Evolutionary conservation across 768 basidiomycete species (phyloP), one percentile per base, ranked within the genome.

Genomic region (Flagelloscypha sp.): DNA sequence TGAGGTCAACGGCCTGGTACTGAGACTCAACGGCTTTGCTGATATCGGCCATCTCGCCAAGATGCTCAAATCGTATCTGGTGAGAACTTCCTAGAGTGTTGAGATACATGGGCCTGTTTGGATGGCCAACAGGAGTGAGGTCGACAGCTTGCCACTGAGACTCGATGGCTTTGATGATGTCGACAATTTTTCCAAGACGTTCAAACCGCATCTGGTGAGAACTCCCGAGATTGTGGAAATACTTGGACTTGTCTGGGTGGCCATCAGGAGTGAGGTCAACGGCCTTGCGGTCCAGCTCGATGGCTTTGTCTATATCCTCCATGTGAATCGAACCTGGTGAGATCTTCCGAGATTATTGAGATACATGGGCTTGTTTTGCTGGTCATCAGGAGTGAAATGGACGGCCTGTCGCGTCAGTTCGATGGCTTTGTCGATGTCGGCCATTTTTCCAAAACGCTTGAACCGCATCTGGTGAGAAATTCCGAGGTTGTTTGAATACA

Each of bases 21-120:
- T 40, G 36, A n/a, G 18, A 12, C 5, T 35, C 28, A 9, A 48
- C 51, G 1, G 45, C 42, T 23, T 40, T 21, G 28, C 57, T 44
- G 20, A 63, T 22, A 35, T 61, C 55, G 30, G 41, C 36, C 13
- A 38, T 24, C 9, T 47, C 36, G 3, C 54, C 48, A 4, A 51
- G 38, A 11, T 34, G 18, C 22, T 53, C 48, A 43, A 49, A 62
- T 13, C 38, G 51, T 40, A 21, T 5, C 15, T 37, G 32, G 17
- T 57, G 37, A 0, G 47, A 39, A 30, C 27, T 41, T 7, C 46
- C 57, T 4, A 63, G 45, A 22, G 49, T 48, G 24, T 9, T 13
- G 7, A 46, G 34, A 20, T 11, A 30, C 16, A 16, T 13, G 12
- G 35, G 22, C 27, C 41, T 41, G n/a, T 37, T 9, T 25, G 44